Conservation (phyloP, 495 filamentous ascomycete species). For the Penicillium coprophilum region DNA sequence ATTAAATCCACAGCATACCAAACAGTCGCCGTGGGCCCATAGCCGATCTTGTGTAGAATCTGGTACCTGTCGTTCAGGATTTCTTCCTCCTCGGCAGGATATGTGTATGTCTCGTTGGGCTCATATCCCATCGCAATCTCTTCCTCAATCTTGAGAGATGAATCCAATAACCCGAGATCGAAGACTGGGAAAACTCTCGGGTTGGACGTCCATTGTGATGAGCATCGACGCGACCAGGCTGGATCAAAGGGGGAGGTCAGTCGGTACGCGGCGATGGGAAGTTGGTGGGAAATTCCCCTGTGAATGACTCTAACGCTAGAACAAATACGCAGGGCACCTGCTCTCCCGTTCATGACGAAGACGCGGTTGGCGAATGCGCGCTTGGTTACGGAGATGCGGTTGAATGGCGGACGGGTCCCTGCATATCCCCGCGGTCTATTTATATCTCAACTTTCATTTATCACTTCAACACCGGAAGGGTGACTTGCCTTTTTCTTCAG, state of each 20-base stretch:
- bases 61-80: constrained; percentile 1
- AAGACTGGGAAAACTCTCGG: constrained; percentile 6
- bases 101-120: not conserved
- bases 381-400: not conserved
- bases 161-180: not conserved
- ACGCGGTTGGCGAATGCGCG: not conserved
- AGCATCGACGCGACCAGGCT: not conserved
- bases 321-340: not conserved
- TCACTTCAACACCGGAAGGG: not conserved
- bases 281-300: not conserved
- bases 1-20: not conserved
- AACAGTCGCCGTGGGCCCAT: constrained; percentile 5
- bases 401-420: not conserved
- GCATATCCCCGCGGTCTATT: not conserved
- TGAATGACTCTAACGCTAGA: not conserved
- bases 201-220: constrained; percentile 8
- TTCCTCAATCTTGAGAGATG: not conserved
- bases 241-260: constrained; percentile 1
- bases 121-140: not conserved
- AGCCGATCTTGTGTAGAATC: constrained; percentile 1
- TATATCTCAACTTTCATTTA: not conserved
- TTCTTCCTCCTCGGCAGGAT: not conserved
- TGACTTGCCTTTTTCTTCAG: not conserved
- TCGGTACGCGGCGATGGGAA: not conserved
- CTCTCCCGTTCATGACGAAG: not conserved